phyloP scores from a whole-genome alignment of 2,329 filamentous ascomycete species.

The Dactylellina leptospora region DNA sequence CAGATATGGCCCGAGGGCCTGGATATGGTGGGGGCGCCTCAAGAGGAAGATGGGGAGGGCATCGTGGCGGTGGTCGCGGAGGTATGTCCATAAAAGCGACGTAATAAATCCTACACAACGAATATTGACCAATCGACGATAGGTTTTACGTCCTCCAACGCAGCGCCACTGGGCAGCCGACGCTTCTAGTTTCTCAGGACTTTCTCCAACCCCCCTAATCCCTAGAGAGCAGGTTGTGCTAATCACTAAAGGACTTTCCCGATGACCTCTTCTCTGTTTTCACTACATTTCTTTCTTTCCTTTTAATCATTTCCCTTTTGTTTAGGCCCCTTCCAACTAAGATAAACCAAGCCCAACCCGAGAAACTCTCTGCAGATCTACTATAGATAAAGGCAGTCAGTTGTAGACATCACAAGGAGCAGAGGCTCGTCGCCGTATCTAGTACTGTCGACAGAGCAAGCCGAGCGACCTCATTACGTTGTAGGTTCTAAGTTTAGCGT shows the following conservation, averaged over 20 bases:
- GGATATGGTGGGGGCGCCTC: constrained; percentile 79
- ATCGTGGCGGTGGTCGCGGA: constrained; percentile 72
- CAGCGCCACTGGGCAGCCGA: constrained; percentile 57
- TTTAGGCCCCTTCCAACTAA: not conserved
- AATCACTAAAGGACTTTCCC: constrained; percentile 3
- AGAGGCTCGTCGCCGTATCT: too few species aligned
- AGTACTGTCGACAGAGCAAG: too few species aligned
- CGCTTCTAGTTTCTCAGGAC: constrained; percentile 58
- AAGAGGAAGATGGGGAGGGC: constrained; percentile 71
- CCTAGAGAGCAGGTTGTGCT: constrained; percentile 1
- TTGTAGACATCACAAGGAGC: too few species aligned
- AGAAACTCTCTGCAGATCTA: too few species aligned
- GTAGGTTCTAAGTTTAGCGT: too few species aligned
- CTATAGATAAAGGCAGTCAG: too few species aligned
- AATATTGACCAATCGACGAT: too few species aligned
- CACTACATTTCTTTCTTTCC: constrained; percentile 15
- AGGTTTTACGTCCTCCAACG: constrained; percentile 58
- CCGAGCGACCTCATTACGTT: too few species aligned
- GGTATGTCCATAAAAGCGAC: constrained; percentile 44
- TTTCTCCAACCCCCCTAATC: too few species aligned
- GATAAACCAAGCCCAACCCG: too few species aligned
- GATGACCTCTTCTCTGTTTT: too few species aligned
- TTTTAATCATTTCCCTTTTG: not conserved
- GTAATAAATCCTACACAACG: not conserved
- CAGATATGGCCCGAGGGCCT: constrained; percentile 93